phyloP scores from a whole-genome alignment of 2,329 filamentous ascomycete species.

The Ophiocordyceps australis region DNA sequence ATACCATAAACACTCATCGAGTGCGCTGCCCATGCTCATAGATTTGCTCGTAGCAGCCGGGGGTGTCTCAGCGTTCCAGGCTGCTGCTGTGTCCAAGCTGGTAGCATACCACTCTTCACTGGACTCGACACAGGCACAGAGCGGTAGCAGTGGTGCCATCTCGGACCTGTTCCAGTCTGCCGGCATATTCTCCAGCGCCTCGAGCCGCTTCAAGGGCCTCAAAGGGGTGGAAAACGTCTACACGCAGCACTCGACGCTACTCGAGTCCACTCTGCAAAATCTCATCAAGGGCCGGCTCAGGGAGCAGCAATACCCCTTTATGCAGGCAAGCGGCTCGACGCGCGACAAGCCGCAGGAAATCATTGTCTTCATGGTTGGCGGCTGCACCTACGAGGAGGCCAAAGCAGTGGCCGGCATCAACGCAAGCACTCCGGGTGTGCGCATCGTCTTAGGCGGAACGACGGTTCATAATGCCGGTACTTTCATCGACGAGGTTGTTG shows the following conservation, averaged over 20 bases:
- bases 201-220: slow-evolving; percentile 78
- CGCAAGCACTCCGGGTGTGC: slow-evolving; percentile 70
- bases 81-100: slow-evolving; percentile 66
- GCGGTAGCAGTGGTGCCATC: no score
- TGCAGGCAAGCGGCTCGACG: slow-evolving; percentile 73
- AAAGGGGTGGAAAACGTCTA: slow-evolving; percentile 99
- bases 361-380: slow-evolving; percentile 84
- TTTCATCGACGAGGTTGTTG: slow-evolving; percentile 83
- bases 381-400: slow-evolving; percentile 89
- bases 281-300: slow-evolving; percentile 80
- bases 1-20: slow-evolving; percentile 74
- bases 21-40: slow-evolving; percentile 65
- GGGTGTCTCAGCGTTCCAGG: slow-evolving; percentile 56
- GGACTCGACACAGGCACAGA: slow-evolving; percentile 55
- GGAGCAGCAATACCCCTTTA: slow-evolving; percentile 81
- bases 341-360: slow-evolving; percentile 95
- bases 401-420: slow-evolving; percentile 94
- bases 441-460: slow-evolving; percentile 80
- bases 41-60: slow-evolving; percentile 75
- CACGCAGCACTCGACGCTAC: slow-evolving; percentile 81
- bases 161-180: slow-evolving; percentile 83
- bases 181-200: slow-evolving; percentile 78
- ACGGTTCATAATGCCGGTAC: slow-evolving; percentile 72
- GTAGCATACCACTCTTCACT: slow-evolving; percentile 75
- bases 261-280: slow-evolving; percentile 79